These are phyloP conservation scores for Pistacia vera DNA, from an alignment of 345 rosid genomes.

Conservation along the genomic window DNA sequence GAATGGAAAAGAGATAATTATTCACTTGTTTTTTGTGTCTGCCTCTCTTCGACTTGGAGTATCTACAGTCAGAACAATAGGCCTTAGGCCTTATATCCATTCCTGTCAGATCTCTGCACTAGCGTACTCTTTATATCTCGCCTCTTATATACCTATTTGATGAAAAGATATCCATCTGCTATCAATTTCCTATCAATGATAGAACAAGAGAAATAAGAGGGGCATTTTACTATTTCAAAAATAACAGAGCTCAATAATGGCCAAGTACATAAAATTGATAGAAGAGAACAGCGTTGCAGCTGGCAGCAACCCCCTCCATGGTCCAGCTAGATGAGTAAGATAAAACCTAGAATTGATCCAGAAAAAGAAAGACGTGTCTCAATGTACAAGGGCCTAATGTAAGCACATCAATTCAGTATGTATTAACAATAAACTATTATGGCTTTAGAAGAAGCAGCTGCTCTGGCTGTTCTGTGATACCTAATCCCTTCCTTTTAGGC, in stretches of 20 bases:
- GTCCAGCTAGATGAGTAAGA: slow-evolving; percentile 64
- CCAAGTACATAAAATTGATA: slow-evolving; percentile 65
- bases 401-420: no score
- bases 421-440: no score
- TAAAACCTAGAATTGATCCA: slow-evolving; percentile 46
- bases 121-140: slow-evolving; percentile 60
- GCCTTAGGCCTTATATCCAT: slow-evolving; percentile 55
- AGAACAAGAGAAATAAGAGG: background rate
- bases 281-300: slow-evolving; percentile 79
- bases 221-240: background rate
- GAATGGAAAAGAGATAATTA: slow-evolving; percentile 14
- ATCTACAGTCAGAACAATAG: slow-evolving; percentile 88
- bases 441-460: no score
- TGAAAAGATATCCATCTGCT: background rate
- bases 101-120: slow-evolving; percentile 79
- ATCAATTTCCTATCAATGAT: background rate
- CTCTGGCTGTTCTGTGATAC: no score
- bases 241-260: slow-evolving; percentile 6
- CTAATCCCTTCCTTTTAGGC: no score
- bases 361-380: background rate
- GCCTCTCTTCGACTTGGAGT: slow-evolving; percentile 82
- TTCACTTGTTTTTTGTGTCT: slow-evolving; percentile 82
- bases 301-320: slow-evolving; percentile 87
- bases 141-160: slow-evolving; percentile 56
- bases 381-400: no score